phyloP scores from a whole-genome alignment of 176 grass and related monocot species.

The maize (Zea mays) region Zm-B73-REFERENCE-NAM-5.0 NC_050099.1:242176001-242176500 shows the following conservation, averaged over 20 bases:
- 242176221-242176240: too few species aligned
- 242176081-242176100: conserved; percentile 19
- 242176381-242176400: conserved; percentile 70
- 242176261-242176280: neutral
- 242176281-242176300: neutral
- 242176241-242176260: neutral
- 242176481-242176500: conserved; percentile 17
- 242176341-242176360: conserved; percentile 21
- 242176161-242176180: too few species aligned
- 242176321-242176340: neutral
- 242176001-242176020: conserved; percentile 1
- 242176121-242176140: too few species aligned
- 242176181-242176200: too few species aligned
- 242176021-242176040: conserved; percentile 4
- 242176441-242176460: conserved; percentile 12
- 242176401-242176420: conserved; percentile 69
- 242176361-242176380: conserved; percentile 71
- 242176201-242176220: too few species aligned
- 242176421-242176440: conserved; percentile 86
- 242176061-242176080: neutral
- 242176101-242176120: conserved; percentile 21
- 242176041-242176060: neutral
- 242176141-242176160: too few species aligned
- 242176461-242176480: conserved; percentile 27
- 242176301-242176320: conserved; percentile 30